Evolutionary conservation across 2,329 filamentous ascomycete genomes (phyloP), one percentile per base, ranked within the genome.

Genomic region (Colletotrichum noveboracense): DNA sequence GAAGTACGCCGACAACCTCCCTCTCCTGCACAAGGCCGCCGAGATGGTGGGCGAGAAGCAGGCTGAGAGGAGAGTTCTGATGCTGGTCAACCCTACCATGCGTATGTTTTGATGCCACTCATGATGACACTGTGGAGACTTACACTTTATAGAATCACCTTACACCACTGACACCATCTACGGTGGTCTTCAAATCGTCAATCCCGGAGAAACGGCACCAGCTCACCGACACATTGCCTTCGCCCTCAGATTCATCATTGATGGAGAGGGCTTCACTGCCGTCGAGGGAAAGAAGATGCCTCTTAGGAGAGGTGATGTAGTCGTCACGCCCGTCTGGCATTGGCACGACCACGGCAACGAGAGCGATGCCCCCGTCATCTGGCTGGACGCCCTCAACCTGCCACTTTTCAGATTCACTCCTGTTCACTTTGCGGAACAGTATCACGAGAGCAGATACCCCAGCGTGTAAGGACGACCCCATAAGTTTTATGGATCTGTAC

Each of bases 331-430:
- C 0, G 88, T 86, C 0, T 92, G 90, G 90, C 88, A 91, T 78
- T 92, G 88, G 86, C 90, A 91, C 75, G 90, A 92, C 75, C 90
- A 92, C 72, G 90, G 90, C 5, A 91, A 91, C 64, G 89, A 92
- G 72, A 88, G 89, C 10, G 83, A 84, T 1, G 84, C 84, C 2
- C 89, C 89, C 0, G 88, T 91, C 80, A 87, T 92, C 32, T 92
- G 90, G 90, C 83, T 92, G 2, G 90, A 92, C 78, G 88, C 87
- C 6, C 80, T 92, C 2, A 88, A 92, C 80, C 79, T 92, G 3
- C 90, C 90, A 0, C 81, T 86, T 5, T 91, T 90, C 78, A 82
- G 83, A 1, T 87, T 87, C 75, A 86, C 87, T 4, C 88, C 88
- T 0, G 87, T 90, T 1, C 87, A 91, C 77, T 91, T 91, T 77